Evolutionary conservation across 495 filamentous ascomycete genomes (phyloP).

Genomic region (Penicillium subrubescens): DNA sequence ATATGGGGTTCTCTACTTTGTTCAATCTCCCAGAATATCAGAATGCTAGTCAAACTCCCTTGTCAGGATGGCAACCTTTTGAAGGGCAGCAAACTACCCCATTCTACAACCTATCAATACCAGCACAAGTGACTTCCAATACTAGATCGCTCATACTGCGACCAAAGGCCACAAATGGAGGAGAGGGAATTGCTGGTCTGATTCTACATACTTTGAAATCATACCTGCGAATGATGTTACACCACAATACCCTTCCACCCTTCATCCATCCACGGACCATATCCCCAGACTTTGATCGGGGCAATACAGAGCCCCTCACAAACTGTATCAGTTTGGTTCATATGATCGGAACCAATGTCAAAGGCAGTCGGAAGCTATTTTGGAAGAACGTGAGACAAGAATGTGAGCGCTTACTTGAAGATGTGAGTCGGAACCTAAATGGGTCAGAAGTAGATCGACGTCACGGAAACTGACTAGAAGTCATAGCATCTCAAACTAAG

Average conservation of each 20-base stretch:
- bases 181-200: constrained; percentile 38
- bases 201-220: constrained; percentile 47
- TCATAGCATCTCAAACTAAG: constrained; percentile 23
- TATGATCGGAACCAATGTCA: constrained; percentile 35
- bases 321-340: constrained; percentile 50
- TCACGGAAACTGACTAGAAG: constrained; percentile 9
- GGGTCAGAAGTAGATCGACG: not conserved
- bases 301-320: constrained; percentile 40
- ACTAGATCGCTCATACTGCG: constrained; percentile 36
- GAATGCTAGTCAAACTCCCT: not conserved
- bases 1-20: not conserved
- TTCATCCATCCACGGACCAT: constrained; percentile 27
- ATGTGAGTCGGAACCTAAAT: constrained; percentile 29
- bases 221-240: constrained; percentile 44
- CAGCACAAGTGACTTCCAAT: constrained; percentile 26
- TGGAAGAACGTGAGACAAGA: constrained; percentile 47
- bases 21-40: not conserved
- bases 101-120: constrained; percentile 24
- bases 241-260: constrained; percentile 38
- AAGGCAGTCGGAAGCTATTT: constrained; percentile 46
- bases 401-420: constrained; percentile 43
- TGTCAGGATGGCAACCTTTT: not conserved
- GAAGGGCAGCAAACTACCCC: not conserved
- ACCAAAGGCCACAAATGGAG: constrained; percentile 27
- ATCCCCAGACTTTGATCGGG: constrained; percentile 22